A percentile compares a stretch with the other conserved stretches of the same genome.
phyloP scores from a whole-genome alignment of 2,329 filamentous ascomycete species.

The Elsinoe batatas region DNA sequence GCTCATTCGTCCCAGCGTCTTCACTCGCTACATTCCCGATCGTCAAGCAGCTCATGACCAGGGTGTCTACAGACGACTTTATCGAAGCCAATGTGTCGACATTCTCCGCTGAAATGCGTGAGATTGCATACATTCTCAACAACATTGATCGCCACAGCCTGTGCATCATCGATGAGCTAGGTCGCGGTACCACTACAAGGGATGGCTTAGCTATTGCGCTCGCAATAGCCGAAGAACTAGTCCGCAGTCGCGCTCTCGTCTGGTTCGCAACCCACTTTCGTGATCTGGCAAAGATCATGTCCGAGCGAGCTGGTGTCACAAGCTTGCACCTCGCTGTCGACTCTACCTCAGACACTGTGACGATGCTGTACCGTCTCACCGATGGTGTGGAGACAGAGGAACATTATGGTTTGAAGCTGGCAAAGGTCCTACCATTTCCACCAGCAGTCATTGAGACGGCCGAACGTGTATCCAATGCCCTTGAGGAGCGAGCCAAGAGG shows the following conservation, averaged over 20 bases:
- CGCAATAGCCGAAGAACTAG: conserved; percentile 77
- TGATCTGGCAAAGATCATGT: conserved; percentile 67
- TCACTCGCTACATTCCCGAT: conserved; percentile 69
- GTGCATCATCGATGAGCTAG: conserved; percentile 71
- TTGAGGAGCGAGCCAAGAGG: conserved; percentile 44
- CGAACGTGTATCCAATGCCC: conserved; percentile 51
- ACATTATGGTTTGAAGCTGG: conserved; percentile 78
- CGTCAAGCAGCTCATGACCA: conserved; percentile 72
- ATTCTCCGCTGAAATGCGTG: conserved; percentile 90
- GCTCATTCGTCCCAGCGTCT: conserved; percentile 77
- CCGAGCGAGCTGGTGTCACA: conserved; percentile 65
- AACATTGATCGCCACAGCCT: conserved; percentile 59
- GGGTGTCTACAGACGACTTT: conserved; percentile 76
- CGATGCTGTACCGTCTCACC: conserved; percentile 77
- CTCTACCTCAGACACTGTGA: conserved; percentile 50
- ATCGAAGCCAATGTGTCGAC: conserved; percentile 88
- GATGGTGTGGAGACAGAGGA: conserved; percentile 60
- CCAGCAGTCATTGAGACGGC: conserved; percentile 57
- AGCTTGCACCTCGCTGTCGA: conserved; percentile 74
- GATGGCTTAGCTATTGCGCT: conserved; percentile 86
- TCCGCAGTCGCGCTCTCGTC: conserved; percentile 65
- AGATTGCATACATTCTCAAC: conserved; percentile 83
- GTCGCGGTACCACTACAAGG: conserved; percentile 76
- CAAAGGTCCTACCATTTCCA: conserved; percentile 65
- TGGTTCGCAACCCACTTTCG: conserved; percentile 94